These are phyloP conservation scores for Flaveria bidentis DNA, from an alignment of 129 eudicot species.

Conservation along the genomic window DNA sequence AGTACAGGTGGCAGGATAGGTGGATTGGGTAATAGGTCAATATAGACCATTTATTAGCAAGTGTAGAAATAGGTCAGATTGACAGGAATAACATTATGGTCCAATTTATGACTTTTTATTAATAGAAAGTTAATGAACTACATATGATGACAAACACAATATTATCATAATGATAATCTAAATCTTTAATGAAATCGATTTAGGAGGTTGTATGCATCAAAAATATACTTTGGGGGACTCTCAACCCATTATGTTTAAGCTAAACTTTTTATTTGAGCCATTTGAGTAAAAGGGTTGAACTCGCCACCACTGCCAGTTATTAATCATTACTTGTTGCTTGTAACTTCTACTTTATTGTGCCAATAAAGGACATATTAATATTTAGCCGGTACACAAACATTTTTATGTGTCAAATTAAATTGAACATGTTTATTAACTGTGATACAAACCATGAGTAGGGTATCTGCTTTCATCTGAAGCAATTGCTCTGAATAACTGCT, in stretches of 20 bases:
- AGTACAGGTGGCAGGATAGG: constrained; percentile 8
- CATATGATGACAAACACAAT: not conserved
- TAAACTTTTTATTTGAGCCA: not conserved
- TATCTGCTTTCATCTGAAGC: constrained; percentile 87
- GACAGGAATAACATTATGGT: not conserved
- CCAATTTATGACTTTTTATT: not conserved
- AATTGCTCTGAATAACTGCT: constrained; percentile 76
- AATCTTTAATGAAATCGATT: not conserved
- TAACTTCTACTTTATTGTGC: constrained; percentile 3
- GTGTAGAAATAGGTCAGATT: not conserved
- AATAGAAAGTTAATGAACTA: not conserved
- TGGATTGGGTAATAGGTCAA: not conserved
- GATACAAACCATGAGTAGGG: constrained; percentile 62
- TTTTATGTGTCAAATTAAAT: not conserved
- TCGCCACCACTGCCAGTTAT: not conserved
- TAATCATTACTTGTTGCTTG: not conserved
- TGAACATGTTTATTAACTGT: not conserved
- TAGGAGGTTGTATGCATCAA: not conserved
- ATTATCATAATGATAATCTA: not conserved
- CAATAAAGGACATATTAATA: constrained; percentile 6
- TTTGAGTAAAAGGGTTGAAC: not conserved
- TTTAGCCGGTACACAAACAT: constrained; percentile 12
- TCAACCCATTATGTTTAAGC: not conserved
- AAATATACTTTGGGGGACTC: not conserved
- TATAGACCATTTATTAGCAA: not conserved